phyloP scores from a whole-genome alignment of 305 asterid genomes.

The Lippia alba region DNA sequence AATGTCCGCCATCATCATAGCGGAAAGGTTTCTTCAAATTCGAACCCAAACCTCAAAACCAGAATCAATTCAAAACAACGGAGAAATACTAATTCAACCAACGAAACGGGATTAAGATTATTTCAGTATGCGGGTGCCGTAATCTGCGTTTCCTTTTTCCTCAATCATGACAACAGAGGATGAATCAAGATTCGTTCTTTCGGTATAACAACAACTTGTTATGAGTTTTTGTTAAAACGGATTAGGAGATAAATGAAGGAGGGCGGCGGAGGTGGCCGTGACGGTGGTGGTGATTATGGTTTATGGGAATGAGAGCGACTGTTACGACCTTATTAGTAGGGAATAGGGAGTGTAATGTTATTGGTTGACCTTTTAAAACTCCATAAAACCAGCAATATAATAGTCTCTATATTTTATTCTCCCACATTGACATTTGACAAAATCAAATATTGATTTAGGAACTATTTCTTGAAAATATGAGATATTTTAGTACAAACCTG shows the following conservation, averaged over 20 bases:
- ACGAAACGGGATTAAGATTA: background rate
- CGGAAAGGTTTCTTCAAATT: conserved; percentile 40
- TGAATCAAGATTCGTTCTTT: background rate
- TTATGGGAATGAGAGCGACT: conserved; percentile 35
- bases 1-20: conserved; percentile 63
- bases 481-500: background rate
- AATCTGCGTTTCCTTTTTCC: background rate
- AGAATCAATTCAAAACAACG: background rate
- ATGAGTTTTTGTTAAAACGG: background rate
- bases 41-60: conserved; percentile 7
- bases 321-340: conserved; percentile 53
- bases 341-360: conserved; percentile 38
- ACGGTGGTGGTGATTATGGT: conserved; percentile 20
- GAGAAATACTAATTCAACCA: background rate
- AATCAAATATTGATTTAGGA: too few species aligned
- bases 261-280: conserved; percentile 20
- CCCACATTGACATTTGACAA: too few species aligned
- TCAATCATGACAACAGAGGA: background rate
- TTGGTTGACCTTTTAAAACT: conserved; percentile 31
- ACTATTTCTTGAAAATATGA: too few species aligned
- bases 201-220: background rate
- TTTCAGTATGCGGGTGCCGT: background rate
- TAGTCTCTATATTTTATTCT: too few species aligned
- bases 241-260: conserved; percentile 25
- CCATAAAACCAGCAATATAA: conserved; percentile 10